A percentile compares a stretch with the other conserved stretches of the same genome.
phyloP scores from a whole-genome alignment of 805 yeast genomes.

The Ogataea degrootiae region DNA sequence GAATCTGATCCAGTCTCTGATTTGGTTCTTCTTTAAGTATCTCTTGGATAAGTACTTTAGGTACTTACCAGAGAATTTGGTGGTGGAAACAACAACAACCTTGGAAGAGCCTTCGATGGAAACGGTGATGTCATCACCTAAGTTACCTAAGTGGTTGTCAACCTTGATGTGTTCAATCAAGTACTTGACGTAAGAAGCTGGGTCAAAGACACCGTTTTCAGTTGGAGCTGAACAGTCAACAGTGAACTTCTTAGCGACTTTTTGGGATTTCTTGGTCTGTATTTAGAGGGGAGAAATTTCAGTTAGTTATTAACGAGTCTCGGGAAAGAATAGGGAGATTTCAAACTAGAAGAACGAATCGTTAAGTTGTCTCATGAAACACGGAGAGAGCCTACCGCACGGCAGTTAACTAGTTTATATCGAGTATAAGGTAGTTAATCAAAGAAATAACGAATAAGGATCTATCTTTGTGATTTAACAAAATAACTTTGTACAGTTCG shows the following conservation, averaged over 20 bases:
- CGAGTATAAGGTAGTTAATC: neutral
- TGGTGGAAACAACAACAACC: constrained; percentile 80
- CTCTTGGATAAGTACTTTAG: constrained; percentile 99
- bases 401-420: neutral
- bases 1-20: constrained; percentile 99
- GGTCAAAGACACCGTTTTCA: constrained; percentile 96
- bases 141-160: constrained; percentile 94
- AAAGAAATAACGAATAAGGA: constrained; percentile 6
- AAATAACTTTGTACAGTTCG: constrained; percentile 7
- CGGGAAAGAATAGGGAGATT: neutral
- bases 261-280: constrained; percentile 70
- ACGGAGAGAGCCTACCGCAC: neutral
- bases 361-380: too few species aligned
- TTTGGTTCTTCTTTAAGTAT: constrained; percentile 99
- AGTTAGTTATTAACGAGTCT: constrained; percentile 4
- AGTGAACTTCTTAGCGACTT: constrained; percentile 82
- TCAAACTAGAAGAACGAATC: constrained; percentile 1
- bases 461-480: constrained; percentile 10
- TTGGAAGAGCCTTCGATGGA: constrained; percentile 83
- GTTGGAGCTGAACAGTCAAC: constrained; percentile 97
- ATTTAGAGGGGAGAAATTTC: constrained; percentile 11
- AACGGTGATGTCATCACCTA: constrained; percentile 90
- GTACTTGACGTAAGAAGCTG: constrained; percentile 96
- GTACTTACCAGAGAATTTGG: constrained; percentile 99
- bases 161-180: constrained; percentile 99